Conservation (phyloP, 768 basidiomycete species). For the Kondoa malvinella region DNA sequence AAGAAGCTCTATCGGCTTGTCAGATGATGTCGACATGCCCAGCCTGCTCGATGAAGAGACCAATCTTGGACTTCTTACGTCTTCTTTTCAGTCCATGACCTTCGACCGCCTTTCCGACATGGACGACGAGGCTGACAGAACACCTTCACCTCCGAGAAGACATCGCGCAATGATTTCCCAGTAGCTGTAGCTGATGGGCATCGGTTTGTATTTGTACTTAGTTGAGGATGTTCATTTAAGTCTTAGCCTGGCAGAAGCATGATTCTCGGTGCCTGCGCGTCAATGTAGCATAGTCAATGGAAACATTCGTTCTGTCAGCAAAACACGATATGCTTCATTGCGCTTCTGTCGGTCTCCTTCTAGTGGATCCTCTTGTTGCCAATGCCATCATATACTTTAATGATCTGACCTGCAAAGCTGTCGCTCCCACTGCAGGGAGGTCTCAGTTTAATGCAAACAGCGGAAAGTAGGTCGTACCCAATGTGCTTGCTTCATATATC, state of each 20-base stretch:
- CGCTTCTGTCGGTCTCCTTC: too few species aligned
- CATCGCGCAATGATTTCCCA: neutral
- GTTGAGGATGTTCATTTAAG: slow-evolving; percentile 45
- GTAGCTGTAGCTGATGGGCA: slow-evolving; percentile 13
- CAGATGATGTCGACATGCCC: neutral
- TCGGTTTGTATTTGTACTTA: neutral
- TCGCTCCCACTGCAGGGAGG: slow-evolving; percentile 26
- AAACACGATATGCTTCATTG: neutral
- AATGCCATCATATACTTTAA: slow-evolving; percentile 31
- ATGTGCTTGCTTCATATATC: slow-evolving; percentile 89
- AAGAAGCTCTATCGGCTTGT: too few species aligned
- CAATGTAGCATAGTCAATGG: neutral
- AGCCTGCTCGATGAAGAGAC: neutral
- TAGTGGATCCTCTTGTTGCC: too few species aligned
- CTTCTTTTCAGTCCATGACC: neutral
- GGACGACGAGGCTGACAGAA: neutral
- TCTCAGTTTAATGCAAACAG: neutral
- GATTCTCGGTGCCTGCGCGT: neutral
- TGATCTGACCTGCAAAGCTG: slow-evolving; percentile 69
- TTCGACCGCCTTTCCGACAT: neutral
- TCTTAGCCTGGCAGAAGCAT: slow-evolving; percentile 36
- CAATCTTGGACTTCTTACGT: neutral
- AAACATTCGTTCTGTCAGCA: neutral
- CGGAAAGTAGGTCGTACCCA: slow-evolving; percentile 28
- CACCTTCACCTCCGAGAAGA: neutral